These are phyloP conservation scores for Phytophthora vignae DNA, from an alignment of 352 stramenopile species.

Conservation along the genomic window DNA sequence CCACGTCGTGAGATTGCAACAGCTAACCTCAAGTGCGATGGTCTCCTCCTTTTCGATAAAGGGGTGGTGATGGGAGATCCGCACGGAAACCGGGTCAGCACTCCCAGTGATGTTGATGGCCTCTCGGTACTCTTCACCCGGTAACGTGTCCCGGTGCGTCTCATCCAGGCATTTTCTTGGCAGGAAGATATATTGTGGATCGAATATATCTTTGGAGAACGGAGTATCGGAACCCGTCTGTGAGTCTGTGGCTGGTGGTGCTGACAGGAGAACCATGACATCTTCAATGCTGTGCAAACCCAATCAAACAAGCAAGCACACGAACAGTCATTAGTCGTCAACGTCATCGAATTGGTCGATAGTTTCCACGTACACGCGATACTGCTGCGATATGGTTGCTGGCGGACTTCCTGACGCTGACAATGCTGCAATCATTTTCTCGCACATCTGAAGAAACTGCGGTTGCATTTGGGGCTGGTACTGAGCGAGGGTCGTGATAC, in stretches of 20 bases:
- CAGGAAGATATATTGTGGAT: constrained; percentile 47
- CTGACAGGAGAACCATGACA: constrained; percentile 28
- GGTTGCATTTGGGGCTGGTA: constrained; percentile 36
- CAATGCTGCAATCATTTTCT: constrained; percentile 38
- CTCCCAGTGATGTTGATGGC: constrained; percentile 59
- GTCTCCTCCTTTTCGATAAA: constrained; percentile 53
- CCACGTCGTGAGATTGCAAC: constrained; percentile 75
- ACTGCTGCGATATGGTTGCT: constrained; percentile 33
- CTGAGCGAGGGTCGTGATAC: constrained; percentile 40
- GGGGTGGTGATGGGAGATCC: constrained; percentile 64
- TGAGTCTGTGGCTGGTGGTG: constrained; percentile 2
- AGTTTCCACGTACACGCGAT: constrained; percentile 37
- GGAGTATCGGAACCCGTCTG: neutral
- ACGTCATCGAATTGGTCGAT: neutral
- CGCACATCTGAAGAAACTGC: constrained; percentile 39
- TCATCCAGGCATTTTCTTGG: constrained; percentile 31
- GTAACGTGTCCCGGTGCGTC: neutral
- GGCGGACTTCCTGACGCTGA: constrained; percentile 22
- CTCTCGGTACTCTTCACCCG: constrained; percentile 23
- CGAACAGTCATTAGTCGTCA: constrained; percentile 8
- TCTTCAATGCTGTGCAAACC: constrained; percentile 30
- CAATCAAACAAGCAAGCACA: neutral
- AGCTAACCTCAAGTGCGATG: constrained; percentile 57
- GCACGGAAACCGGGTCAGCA: constrained; percentile 67
- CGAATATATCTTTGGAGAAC: constrained; percentile 43